A percentile compares a stretch with the other conserved stretches of the same genome.
These are phyloP conservation scores for Darksidea phi DNA, from an alignment of 495 filamentous ascomycete species.

Conservation along the genomic window DNA sequence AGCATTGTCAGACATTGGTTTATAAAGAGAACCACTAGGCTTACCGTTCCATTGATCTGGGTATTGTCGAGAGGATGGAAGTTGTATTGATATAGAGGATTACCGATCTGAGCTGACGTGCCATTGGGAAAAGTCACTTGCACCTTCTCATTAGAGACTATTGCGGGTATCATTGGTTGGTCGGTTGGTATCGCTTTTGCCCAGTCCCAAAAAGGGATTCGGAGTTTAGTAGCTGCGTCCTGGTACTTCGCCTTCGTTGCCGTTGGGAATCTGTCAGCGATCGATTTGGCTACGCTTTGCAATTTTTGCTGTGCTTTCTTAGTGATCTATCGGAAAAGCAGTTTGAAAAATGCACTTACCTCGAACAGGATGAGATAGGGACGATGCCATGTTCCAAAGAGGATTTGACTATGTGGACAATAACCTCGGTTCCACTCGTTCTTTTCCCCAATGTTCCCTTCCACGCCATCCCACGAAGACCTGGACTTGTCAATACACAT, in stretches of 20 bases:
- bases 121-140: conserved; percentile 22
- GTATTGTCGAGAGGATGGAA: conserved; percentile 29
- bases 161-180: conserved; percentile 16
- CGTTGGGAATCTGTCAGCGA: conserved; percentile 17
- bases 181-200: conserved; percentile 20
- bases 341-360: background rate
- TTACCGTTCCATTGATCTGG: conserved; percentile 30
- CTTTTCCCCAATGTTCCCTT: conserved; percentile 4
- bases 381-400: conserved; percentile 29
- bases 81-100: conserved; percentile 28
- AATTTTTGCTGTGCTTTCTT: conserved; percentile 21
- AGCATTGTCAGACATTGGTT: background rate
- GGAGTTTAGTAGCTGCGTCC: conserved; percentile 14
- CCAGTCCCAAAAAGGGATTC: conserved; percentile 32
- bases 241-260: conserved; percentile 7
- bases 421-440: conserved; percentile 15
- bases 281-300: conserved; percentile 12
- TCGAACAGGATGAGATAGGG: conserved; percentile 27
- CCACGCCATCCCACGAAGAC: conserved; percentile 25
- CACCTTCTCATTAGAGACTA: conserved; percentile 11
- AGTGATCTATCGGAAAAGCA: background rate
- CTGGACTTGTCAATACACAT: background rate
- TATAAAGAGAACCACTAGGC: background rate
- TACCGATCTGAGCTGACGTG: conserved; percentile 11
- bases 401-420: conserved; percentile 17